phyloP scores from a whole-genome alignment of 768 basidiomycete genomes.

The Hygrophorus pudorinus region DNA sequence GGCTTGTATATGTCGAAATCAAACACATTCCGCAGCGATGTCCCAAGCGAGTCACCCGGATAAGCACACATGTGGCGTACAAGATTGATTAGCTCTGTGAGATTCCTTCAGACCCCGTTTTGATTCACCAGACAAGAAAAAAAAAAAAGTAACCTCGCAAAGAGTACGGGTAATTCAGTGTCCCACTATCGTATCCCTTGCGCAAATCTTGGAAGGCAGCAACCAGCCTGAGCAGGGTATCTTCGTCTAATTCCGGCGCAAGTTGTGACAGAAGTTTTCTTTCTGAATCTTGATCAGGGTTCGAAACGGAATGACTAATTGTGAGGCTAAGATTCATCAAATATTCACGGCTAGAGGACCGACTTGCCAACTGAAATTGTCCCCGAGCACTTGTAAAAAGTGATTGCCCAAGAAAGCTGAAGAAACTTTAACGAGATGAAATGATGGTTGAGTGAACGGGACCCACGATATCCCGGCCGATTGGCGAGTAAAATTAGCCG shows the following conservation, averaged over 20 bases:
- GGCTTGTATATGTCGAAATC: constrained; percentile 63
- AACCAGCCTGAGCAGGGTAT: constrained; percentile 45
- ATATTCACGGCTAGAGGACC: neutral
- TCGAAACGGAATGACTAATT: constrained; percentile 48
- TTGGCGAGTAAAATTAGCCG: constrained; percentile 56
- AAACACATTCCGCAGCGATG: constrained; percentile 53
- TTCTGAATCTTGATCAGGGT: constrained; percentile 61
- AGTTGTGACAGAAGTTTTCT: constrained; percentile 47
- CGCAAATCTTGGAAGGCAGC: constrained; percentile 57
- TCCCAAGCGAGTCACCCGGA: constrained; percentile 46
- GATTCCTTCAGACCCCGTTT: neutral
- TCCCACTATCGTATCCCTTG: constrained; percentile 45
- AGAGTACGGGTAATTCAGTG: constrained; percentile 58
- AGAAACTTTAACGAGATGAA: constrained; percentile 1
- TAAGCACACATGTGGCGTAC: constrained; percentile 55
- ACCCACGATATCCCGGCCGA: constrained; percentile 57
- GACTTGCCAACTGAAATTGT: constrained; percentile 41
- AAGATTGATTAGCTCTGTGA: constrained; percentile 53
- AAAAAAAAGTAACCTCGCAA: constrained; percentile 36
- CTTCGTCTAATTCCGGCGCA: constrained; percentile 48
- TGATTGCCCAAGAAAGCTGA: constrained; percentile 65
- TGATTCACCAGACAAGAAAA: neutral
- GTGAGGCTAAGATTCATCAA: neutral
- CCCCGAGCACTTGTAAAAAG: constrained; percentile 62
- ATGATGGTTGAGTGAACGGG: neutral